A percentile compares a stretch with the other conserved stretches of the same genome.
phyloP scores from a whole-genome alignment of 2,329 filamentous ascomycete species.

The Paraphaeosphaeria sporulosa region DNA sequence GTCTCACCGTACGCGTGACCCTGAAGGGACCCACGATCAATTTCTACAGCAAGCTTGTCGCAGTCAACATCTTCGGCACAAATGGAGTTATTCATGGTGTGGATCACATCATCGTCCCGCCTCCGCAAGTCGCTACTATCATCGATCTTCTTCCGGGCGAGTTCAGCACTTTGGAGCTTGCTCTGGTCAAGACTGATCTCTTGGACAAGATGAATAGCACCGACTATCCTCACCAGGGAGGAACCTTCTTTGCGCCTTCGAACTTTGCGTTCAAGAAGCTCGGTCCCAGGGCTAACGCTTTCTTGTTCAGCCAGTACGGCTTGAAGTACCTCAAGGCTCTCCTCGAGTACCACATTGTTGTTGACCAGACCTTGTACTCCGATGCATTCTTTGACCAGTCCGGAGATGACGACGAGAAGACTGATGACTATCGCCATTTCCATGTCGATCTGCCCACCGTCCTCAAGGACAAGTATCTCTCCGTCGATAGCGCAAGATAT shows the following conservation, averaged over 20 bases:
- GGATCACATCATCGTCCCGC: conserved; percentile 78
- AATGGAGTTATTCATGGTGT: conserved; percentile 86
- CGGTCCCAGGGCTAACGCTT: conserved; percentile 76
- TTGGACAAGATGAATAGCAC: conserved; percentile 64
- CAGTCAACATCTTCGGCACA: conserved; percentile 73
- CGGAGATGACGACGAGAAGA: conserved; percentile 29
- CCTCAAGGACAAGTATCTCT: conserved; percentile 69
- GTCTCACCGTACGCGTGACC: conserved; percentile 72
- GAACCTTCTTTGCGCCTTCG: conserved; percentile 81
- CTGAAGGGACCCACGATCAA: conserved; percentile 74
- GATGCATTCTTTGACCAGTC: conserved; percentile 75
- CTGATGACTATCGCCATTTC: conserved; percentile 54
- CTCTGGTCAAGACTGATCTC: conserved; percentile 76
- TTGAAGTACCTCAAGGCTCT: conserved; percentile 79
- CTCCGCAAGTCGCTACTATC: conserved; percentile 69
- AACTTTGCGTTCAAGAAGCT: conserved; percentile 83
- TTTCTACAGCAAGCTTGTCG: conserved; percentile 75
- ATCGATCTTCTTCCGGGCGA: conserved; percentile 70
- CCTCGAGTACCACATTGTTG: conserved; percentile 79
- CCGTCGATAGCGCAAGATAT: conserved; percentile 74
- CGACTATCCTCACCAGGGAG: conserved; percentile 62
- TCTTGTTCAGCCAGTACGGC: conserved; percentile 81
- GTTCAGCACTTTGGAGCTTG: conserved; percentile 82
- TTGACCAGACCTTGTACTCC: conserved; percentile 79
- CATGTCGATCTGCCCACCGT: conserved; percentile 78